phyloP scores from a whole-genome alignment of 2,329 filamentous ascomycete species.

The Phyllosticta paracitricarpa region DNA sequence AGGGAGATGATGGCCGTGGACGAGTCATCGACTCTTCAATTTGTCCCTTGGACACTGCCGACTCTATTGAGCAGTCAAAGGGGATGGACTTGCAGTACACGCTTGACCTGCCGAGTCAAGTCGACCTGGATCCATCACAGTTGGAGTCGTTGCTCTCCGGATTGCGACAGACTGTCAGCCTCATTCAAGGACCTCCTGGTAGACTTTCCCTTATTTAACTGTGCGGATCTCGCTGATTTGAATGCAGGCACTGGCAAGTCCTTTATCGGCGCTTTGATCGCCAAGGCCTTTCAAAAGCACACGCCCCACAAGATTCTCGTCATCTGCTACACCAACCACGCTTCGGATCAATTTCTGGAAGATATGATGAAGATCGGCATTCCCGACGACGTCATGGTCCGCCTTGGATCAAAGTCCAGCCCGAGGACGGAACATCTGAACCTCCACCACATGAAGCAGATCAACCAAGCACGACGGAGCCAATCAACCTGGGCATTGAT shows the following conservation, averaged over 20 bases:
- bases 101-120: constrained; percentile 19
- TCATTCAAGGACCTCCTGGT: constrained; percentile 67
- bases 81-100: constrained; percentile 23
- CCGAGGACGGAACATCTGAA: constrained; percentile 38
- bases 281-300: constrained; percentile 44
- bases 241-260: constrained; percentile 61
- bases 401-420: constrained; percentile 50
- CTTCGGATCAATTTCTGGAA: constrained; percentile 42
- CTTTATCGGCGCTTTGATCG: constrained; percentile 56
- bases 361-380: constrained; percentile 55
- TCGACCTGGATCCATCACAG: constrained; percentile 46
- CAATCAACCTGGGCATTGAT: constrained; percentile 33
- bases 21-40: background rate
- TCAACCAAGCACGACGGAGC: constrained; percentile 26
- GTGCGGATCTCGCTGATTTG: constrained; percentile 5
- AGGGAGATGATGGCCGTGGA: background rate
- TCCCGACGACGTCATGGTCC: constrained; percentile 39
- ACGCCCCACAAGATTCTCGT: constrained; percentile 49
- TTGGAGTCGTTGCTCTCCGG: constrained; percentile 45
- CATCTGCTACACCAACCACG: constrained; percentile 55
- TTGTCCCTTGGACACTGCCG: background rate
- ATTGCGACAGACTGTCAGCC: constrained; percentile 43
- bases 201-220: constrained; percentile 15
- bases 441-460: constrained; percentile 26
- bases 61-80: constrained; percentile 12